Evolutionary conservation across 2,329 filamentous ascomycete genomes (phyloP), one percentile per base, ranked within the genome.

Genomic region (Epichloe typhina): DNA sequence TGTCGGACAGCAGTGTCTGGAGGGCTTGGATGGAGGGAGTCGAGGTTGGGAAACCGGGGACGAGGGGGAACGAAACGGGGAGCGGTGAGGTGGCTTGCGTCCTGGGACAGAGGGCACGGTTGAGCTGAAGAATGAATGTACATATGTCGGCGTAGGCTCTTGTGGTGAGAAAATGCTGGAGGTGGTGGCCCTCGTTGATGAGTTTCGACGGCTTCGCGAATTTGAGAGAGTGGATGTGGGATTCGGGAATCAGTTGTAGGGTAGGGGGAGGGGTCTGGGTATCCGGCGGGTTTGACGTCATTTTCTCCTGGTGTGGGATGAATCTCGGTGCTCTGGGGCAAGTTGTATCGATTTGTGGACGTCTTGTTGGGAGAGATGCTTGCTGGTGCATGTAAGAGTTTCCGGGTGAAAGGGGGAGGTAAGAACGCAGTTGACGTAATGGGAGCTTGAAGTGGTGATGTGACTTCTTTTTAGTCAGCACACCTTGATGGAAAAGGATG

Each of bases 111-210:
- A 97, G 80, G 11, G 90, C 79, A 52, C 84, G 81, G 66, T 95
- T 97, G 46, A 98, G 81, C 69, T 97, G 93, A 57, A 95, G 75
- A 45, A 97, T 72, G 65, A 95, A 97, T 46, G 80, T 77, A 66
- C 88, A 85, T 50, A 98, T 86, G 63, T 96, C 88, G 52, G 81
- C 77, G 69, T 97, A 96, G 43, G 88, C 93, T 57, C 79, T 80
- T 46, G 87, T 89, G 8, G 76, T 77, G 49, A 95, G 79, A 66
- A 97, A 98, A 55, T 77, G 79, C 19, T 79, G 67, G 50, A 98
- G 86, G 73, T 97, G 89, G 53, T 83, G 72, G 51, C 84, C 84
- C 60, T 93, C 86, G 68, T 95, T 77, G 69, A 98, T 98, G 61
- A 76, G 76, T 67, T 97, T 98, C 52, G 65, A 63, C 0, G 93